A percentile compares a stretch with the other conserved stretches of the same genome.
Evolutionary conservation across 2,329 filamentous ascomycete genomes (phyloP).

Genomic region (Trichoderma koningii): DNA sequence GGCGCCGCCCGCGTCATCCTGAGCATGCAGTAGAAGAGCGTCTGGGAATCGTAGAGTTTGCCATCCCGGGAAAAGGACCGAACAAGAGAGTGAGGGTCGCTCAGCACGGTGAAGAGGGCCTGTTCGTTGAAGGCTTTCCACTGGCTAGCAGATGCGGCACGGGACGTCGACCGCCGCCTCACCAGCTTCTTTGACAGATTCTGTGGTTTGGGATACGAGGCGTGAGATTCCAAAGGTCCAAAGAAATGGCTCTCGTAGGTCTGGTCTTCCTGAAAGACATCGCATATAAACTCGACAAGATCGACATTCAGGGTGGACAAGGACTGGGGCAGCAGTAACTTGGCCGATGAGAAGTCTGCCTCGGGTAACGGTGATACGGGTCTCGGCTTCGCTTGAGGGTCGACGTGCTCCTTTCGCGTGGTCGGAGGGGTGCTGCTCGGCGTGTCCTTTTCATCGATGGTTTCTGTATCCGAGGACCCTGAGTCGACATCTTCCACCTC

Average conservation of each 20-base stretch:
- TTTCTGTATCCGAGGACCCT: constrained; percentile 31
- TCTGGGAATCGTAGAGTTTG: constrained; percentile 60
- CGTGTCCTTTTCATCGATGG: constrained; percentile 25
- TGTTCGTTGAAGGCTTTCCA: constrained; percentile 67
- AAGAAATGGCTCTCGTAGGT: constrained; percentile 54
- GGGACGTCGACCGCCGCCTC: constrained; percentile 23
- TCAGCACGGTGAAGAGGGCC: constrained; percentile 64
- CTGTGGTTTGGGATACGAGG: constrained; percentile 28
- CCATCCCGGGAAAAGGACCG: constrained; percentile 58
- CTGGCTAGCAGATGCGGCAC: constrained; percentile 38
- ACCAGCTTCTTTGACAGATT: constrained; percentile 25
- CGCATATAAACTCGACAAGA: constrained; percentile 61
- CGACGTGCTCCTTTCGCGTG: constrained; percentile 22
- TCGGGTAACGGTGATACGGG: constrained; percentile 5
- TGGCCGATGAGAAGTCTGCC: constrained; percentile 4
- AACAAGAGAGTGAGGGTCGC: constrained; percentile 56
- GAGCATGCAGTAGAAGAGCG: constrained; percentile 64
- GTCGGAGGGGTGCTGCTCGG: constrained; percentile 35
- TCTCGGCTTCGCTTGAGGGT: constrained; percentile 16
- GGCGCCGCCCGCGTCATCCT: constrained; percentile 59
- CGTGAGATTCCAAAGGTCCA: constrained; percentile 37
- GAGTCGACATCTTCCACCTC: constrained; percentile 29
- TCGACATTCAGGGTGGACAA: constrained; percentile 56
- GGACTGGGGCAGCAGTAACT: constrained; percentile 55
- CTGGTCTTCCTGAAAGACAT: constrained; percentile 59